Evolutionary conservation across 768 basidiomycete genomes (phyloP).

Genomic region (Suillus americanus): DNA sequence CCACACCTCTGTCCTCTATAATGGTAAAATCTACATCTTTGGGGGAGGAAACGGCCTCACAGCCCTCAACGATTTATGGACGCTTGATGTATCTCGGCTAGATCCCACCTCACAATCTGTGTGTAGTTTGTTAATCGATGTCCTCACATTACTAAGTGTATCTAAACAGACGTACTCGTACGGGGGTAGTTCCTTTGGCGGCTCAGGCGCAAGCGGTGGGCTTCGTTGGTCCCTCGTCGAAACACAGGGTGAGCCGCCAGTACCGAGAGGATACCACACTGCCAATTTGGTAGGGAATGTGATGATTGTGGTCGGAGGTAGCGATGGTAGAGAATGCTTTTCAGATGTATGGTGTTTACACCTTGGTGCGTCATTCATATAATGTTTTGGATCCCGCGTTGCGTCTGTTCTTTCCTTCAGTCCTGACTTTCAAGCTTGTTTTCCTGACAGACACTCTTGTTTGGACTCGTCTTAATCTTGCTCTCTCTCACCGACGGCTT

Average conservation of each 20-base stretch:
- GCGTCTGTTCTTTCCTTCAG: not conserved
- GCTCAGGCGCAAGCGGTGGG: constrained; percentile 13
- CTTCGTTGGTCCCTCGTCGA: constrained; percentile 62
- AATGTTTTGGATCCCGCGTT: not conserved
- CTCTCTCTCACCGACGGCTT: constrained; percentile 53
- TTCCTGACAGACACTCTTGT: constrained; percentile 22
- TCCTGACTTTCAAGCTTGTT: not conserved
- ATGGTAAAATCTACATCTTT: constrained; percentile 77
- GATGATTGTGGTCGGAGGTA: constrained; percentile 90
- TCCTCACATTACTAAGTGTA: not conserved
- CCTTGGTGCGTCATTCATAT: constrained; percentile 57
- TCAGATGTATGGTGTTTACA: constrained; percentile 87
- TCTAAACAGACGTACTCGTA: not conserved
- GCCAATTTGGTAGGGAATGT: constrained; percentile 83
- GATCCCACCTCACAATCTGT: constrained; percentile 20
- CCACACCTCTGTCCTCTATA: constrained; percentile 79
- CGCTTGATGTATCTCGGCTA: constrained; percentile 62
- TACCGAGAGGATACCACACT: constrained; percentile 84
- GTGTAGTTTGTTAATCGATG: not conserved
- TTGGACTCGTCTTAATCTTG: constrained; percentile 28
- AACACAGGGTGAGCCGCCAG: constrained; percentile 56
- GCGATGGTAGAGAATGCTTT: constrained; percentile 87
- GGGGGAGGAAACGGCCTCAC: constrained; percentile 92
- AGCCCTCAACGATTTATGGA: constrained; percentile 92
- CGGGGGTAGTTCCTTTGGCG: constrained; percentile 15